Evolutionary conservation across 2,329 filamentous ascomycete genomes (phyloP).

Genomic region (Alternaria postmessia): DNA sequence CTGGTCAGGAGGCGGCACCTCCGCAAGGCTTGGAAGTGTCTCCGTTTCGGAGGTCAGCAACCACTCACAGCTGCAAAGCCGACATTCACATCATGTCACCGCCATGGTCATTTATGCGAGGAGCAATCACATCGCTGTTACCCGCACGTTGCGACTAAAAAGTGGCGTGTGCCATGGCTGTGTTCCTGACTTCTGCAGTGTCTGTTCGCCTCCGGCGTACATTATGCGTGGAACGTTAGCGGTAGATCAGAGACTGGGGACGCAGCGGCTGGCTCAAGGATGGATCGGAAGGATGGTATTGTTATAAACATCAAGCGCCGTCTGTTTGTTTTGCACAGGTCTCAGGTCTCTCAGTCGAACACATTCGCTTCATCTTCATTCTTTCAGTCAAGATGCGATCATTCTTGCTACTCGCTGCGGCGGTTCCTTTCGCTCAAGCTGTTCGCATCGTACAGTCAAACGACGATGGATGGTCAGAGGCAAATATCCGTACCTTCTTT

Average conservation of each 20-base stretch:
- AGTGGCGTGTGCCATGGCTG: conserved; percentile 11
- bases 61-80: conserved; percentile 37
- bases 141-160: conserved; percentile 25
- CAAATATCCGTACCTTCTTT: conserved; percentile 69
- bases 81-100: conserved; percentile 20
- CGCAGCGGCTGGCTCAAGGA: neutral
- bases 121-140: conserved; percentile 37
- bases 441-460: conserved; percentile 65
- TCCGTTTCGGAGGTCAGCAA: conserved; percentile 25
- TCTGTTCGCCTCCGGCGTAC: conserved; percentile 5
- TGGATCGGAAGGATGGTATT: neutral
- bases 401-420: conserved; percentile 34
- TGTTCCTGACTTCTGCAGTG: conserved; percentile 1
- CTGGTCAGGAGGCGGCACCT: conserved; percentile 10
- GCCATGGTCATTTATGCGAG: conserved; percentile 27
- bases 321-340: neutral
- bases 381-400: conserved; percentile 35
- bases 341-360: neutral
- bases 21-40: conserved; percentile 14
- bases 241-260: conserved; percentile 3
- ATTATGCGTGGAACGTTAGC: conserved; percentile 6
- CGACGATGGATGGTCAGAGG: conserved; percentile 78
- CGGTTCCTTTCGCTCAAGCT: conserved; percentile 38
- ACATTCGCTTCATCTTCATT: conserved; percentile 47
- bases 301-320: conserved; percentile 19